These are phyloP conservation scores for Paramarasmius palmivorus DNA, from an alignment of 1,284 basidiomycete species.

Conservation along the genomic window DNA sequence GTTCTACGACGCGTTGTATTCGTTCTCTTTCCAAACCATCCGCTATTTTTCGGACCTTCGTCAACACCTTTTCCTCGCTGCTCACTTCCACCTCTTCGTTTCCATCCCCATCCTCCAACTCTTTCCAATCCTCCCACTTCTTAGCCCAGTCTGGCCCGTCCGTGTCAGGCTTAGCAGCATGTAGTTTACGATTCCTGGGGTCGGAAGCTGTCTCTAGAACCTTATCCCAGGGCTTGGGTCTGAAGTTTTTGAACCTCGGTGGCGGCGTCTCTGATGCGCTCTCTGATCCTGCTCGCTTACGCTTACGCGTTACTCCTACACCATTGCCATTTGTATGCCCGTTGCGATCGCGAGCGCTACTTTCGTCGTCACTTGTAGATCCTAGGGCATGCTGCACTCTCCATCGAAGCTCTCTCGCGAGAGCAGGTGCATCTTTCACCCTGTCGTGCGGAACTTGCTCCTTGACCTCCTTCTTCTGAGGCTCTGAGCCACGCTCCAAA, in stretches of 20 bases:
- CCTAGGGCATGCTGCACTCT: conserved; percentile 68
- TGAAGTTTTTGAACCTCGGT: conserved; percentile 62
- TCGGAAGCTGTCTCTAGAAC: conserved; percentile 44
- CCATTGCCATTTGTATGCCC: conserved; percentile 19
- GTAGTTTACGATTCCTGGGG: conserved; percentile 35
- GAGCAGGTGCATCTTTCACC: conserved; percentile 73
- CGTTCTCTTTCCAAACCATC: conserved; percentile 66
- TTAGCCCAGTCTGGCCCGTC: conserved; percentile 37
- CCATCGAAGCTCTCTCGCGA: conserved; percentile 85
- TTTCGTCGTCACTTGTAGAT: conserved; percentile 69
- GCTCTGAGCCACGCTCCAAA: conserved; percentile 65
- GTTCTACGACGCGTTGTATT: conserved; percentile 66
- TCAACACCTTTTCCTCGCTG: conserved; percentile 49
- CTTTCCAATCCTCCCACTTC: conserved; percentile 15
- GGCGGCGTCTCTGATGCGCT: conserved; percentile 26
- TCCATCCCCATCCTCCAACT: conserved; percentile 24
- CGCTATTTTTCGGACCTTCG: conserved; percentile 57
- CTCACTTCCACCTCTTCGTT: conserved; percentile 42
- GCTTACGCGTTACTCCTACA: conserved; percentile 37
- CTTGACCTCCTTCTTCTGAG: conserved; percentile 68
- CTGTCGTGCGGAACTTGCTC: conserved; percentile 82
- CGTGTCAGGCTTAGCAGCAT: conserved; percentile 33
- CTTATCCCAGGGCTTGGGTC: conserved; percentile 63
- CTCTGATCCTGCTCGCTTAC: conserved; percentile 49
- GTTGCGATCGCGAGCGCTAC: conserved; percentile 12